phyloP scores from a whole-genome alignment of 768 basidiomycete genomes.

The Russula vinacea region DNA sequence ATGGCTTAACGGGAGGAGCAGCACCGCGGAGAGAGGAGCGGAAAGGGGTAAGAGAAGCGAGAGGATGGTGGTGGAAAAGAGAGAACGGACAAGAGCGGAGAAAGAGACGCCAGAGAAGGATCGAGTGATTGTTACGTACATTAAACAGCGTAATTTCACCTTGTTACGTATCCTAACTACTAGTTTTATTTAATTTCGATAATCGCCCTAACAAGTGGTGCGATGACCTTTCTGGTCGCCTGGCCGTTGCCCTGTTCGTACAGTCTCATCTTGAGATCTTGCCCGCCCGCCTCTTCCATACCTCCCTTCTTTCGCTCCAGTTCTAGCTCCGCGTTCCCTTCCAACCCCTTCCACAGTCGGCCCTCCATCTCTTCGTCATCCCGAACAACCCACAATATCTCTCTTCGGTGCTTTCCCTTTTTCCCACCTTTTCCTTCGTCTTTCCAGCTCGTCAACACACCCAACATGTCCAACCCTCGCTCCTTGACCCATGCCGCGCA shows the following conservation, averaged over 20 bases:
- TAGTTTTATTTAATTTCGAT: slow-evolving; percentile 12
- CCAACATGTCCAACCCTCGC: slow-evolving; percentile 62
- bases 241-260: slow-evolving; percentile 25
- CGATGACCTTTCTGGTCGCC: slow-evolving; percentile 27
- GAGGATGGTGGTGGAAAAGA: slow-evolving; percentile 9
- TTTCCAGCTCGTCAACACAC: slow-evolving; percentile 74
- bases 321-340: slow-evolving; percentile 50
- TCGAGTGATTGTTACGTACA: slow-evolving; percentile 15
- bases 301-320: slow-evolving; percentile 44
- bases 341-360: slow-evolving; percentile 57
- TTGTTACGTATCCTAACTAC: slow-evolving; percentile 16
- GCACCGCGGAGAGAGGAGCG: background rate
- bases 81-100: background rate
- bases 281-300: slow-evolving; percentile 36
- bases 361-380: slow-evolving; percentile 43
- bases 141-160: background rate
- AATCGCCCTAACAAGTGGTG: slow-evolving; percentile 19
- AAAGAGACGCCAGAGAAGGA: slow-evolving; percentile 3
- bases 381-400: slow-evolving; percentile 64
- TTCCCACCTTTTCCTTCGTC: slow-evolving; percentile 49
- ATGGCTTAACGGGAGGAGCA: background rate
- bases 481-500: slow-evolving; percentile 62
- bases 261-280: slow-evolving; percentile 6
- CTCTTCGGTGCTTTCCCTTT: slow-evolving; percentile 58
- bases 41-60: background rate